Conservation (phyloP, 2,329 filamentous ascomycete species). For the Sarocladium brachiariae region DNA sequence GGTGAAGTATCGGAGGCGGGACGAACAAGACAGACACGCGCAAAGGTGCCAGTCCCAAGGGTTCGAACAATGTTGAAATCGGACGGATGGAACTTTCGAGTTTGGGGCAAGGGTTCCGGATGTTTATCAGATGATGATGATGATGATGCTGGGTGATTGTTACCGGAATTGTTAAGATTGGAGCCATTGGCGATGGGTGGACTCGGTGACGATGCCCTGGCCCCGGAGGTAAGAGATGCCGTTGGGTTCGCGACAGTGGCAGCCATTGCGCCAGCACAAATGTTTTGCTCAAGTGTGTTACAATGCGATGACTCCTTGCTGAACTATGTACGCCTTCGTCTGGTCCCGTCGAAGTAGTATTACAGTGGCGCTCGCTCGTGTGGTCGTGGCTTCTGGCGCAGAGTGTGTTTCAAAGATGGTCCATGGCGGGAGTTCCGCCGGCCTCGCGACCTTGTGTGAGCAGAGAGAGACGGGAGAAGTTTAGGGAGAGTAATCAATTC, state of each 20-base stretch:
- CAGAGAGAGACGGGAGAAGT: background rate
- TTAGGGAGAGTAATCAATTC: background rate
- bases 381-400: conserved; percentile 8
- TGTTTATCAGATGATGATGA: background rate
- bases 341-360: background rate
- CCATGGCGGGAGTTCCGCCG: conserved; percentile 1
- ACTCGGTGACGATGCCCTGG: background rate
- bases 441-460: background rate
- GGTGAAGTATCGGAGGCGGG: conserved; percentile 43
- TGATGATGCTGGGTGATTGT: background rate
- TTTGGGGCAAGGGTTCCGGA: conserved; percentile 18
- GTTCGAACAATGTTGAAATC: conserved; percentile 72
- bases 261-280: conserved; percentile 12
- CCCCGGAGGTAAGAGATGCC: conserved; percentile 18
- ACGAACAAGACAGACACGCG: conserved; percentile 71
- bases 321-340: background rate
- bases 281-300: background rate
- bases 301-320: no score
- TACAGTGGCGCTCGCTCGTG: background rate
- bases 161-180: background rate
- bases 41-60: conserved; percentile 75
- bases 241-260: conserved; percentile 17
- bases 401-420: conserved; percentile 5
- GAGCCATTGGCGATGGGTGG: conserved; percentile 2
- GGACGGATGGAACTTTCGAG: conserved; percentile 24